phyloP scores from a whole-genome alignment of 2,329 filamentous ascomycete genomes.

The Acarospora socialis region DNA sequence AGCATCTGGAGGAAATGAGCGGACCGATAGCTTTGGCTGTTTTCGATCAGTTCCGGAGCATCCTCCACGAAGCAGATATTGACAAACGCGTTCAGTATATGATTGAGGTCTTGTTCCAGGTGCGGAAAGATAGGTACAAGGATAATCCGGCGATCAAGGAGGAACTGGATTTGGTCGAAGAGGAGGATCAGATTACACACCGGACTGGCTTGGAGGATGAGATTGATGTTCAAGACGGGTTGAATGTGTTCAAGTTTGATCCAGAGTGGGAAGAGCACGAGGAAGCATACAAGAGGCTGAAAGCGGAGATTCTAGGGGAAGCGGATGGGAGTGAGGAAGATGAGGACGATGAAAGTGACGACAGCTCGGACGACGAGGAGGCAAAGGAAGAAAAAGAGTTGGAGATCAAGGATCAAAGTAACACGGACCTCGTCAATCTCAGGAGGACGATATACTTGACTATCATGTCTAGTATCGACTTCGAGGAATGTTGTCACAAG shows the following conservation, averaged over 20 bases:
- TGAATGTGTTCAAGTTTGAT: conserved; percentile 96
- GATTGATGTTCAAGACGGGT: conserved; percentile 66
- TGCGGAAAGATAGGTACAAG: conserved; percentile 92
- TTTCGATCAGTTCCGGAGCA: conserved; percentile 90
- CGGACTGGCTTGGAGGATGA: conserved; percentile 68
- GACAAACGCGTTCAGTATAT: conserved; percentile 98
- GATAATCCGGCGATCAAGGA: conserved; percentile 83
- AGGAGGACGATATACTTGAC: conserved; percentile 92
- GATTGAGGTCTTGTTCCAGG: conserved; percentile 95
- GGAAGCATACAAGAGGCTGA: conserved; percentile 74
- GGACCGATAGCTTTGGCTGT: conserved; percentile 73
- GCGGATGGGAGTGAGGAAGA: conserved; percentile 60
- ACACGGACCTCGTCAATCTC: conserved; percentile 86
- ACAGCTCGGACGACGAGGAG: conserved; percentile 54
- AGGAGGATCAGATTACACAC: conserved; percentile 97
- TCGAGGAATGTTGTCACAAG: conserved; percentile 95
- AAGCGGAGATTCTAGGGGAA: conserved; percentile 87
- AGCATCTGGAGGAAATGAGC: conserved; percentile 93
- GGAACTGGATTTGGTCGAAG: conserved; percentile 87
- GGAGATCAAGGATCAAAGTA: conserved; percentile 96
- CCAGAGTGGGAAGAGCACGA: conserved; percentile 82
- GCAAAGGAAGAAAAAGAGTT: conserved; percentile 66
- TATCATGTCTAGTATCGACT: conserved; percentile 90
- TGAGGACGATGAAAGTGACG: conserved; percentile 47
- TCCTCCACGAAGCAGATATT: conserved; percentile 91